Conservation (phyloP, 1,284 basidiomycete species). For the Ceratobasidium sp. region DNA sequence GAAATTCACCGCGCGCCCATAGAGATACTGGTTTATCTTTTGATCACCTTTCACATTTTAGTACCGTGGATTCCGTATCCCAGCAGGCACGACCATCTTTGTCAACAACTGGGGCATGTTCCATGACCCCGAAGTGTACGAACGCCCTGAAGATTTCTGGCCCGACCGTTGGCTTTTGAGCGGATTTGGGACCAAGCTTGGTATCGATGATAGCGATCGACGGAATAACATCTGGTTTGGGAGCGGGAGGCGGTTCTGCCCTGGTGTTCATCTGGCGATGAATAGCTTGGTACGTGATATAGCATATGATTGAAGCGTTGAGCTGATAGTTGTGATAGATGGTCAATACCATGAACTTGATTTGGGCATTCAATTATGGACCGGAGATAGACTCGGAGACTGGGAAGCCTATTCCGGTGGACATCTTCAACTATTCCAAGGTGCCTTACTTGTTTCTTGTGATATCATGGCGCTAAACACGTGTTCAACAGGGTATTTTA, state of each 20-base stretch:
- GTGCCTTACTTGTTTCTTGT: too few species aligned
- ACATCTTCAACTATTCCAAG: slow-evolving; percentile 40
- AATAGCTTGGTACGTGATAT: slow-evolving; percentile 38
- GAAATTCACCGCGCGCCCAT: neutral
- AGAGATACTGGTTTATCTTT: too few species aligned
- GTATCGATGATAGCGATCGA: slow-evolving; percentile 14
- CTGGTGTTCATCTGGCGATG: slow-evolving; percentile 43
- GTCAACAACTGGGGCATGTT: slow-evolving; percentile 44
- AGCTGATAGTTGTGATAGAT: too few species aligned
- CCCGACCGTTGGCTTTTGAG: slow-evolving; percentile 43
- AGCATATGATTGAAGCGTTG: too few species aligned
- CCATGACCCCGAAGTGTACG: slow-evolving; percentile 43
- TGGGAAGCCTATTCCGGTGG: slow-evolving; percentile 34
- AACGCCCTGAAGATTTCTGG: slow-evolving; percentile 41
- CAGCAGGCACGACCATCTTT: slow-evolving; percentile 42
- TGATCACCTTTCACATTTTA: too few species aligned
- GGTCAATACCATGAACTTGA: slow-evolving; percentile 43
- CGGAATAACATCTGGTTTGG: slow-evolving; percentile 42
- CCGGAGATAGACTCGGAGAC: slow-evolving; percentile 35
- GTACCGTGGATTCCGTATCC: slow-evolving; percentile 43
- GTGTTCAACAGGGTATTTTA: slow-evolving; percentile 28
- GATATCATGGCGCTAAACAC: too few species aligned
- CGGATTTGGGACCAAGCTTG: slow-evolving; percentile 42
- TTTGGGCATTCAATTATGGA: slow-evolving; percentile 43
- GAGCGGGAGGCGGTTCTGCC: slow-evolving; percentile 42